Evolutionary conservation across 257 asterid species (phyloP).

Genomic region (Jacaranda mimosifolia): DNA sequence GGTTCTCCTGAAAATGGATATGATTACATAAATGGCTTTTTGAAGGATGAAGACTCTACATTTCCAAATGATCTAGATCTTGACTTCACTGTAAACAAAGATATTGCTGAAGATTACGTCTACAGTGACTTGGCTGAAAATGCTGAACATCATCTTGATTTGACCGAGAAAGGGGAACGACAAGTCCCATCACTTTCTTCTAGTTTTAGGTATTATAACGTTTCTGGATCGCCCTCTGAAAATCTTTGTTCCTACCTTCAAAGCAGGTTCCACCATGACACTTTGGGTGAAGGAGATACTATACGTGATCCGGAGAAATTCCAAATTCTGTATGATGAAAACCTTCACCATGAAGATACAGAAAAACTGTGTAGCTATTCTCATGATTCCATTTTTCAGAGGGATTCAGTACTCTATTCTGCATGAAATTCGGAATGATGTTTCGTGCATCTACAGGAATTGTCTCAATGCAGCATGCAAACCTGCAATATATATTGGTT

Average conservation of each 20-base stretch:
- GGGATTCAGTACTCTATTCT: conserved; percentile 1
- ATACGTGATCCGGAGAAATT: conserved; percentile 14
- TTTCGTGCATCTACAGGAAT: not conserved
- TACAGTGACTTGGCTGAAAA: conserved; percentile 27
- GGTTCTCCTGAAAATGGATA: conserved; percentile 38
- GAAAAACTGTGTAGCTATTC: conserved; percentile 27
- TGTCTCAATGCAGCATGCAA: conserved; percentile 1
- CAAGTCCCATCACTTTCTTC: conserved; percentile 24
- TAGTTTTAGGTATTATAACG: conserved; percentile 21
- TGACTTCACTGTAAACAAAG: conserved; percentile 29
- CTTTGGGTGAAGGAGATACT: conserved; percentile 23
- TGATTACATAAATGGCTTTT: conserved; percentile 37
- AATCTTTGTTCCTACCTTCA: conserved; percentile 15
- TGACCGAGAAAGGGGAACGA: conserved; percentile 26
- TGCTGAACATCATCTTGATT: conserved; percentile 18
- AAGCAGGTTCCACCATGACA: conserved; percentile 11
- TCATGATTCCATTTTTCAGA: conserved; percentile 23
- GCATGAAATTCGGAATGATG: not conserved
- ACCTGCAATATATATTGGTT: conserved; percentile 11
- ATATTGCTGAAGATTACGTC: conserved; percentile 28
- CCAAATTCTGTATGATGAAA: not conserved
- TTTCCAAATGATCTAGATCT: conserved; percentile 38
- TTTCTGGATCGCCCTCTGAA: conserved; percentile 15
- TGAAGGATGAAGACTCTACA: conserved; percentile 35
- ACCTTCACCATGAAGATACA: conserved; percentile 27